These are phyloP conservation scores for Acorus gramineus DNA, from an alignment of 106 monocot genomes.

Conservation along the genomic window DNA sequence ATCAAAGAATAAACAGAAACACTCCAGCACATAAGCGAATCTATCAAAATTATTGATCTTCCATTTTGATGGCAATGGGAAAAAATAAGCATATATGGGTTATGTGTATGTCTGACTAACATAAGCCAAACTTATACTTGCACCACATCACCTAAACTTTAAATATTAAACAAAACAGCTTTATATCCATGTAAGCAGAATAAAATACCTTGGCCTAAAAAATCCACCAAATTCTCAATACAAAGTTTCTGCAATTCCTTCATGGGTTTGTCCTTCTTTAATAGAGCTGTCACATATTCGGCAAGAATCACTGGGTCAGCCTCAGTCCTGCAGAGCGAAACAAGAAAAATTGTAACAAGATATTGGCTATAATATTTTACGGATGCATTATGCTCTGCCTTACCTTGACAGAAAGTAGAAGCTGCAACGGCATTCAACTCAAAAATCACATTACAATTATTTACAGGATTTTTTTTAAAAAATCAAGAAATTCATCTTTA, in stretches of 20 bases:
- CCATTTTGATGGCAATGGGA: no score
- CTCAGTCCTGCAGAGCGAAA: conserved; percentile 19
- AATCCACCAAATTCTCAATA: conserved; percentile 44
- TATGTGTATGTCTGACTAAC: no score
- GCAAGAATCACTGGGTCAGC: conserved; percentile 45
- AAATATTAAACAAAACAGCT: not conserved
- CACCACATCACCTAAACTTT: conserved; percentile 27
- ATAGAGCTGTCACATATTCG: conserved; percentile 43
- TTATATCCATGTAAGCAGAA: not conserved
- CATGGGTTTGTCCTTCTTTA: conserved; percentile 45
- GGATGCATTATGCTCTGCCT: not conserved
- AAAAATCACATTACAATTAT: no score
- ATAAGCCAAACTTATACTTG: no score
- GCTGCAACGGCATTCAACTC: no score
- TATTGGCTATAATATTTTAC: not conserved
- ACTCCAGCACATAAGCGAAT: no score
- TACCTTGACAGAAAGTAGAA: not conserved
- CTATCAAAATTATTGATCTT: no score
- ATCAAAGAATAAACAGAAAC: no score
- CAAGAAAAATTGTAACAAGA: not conserved
- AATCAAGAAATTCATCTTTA: no score
- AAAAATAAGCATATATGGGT: no score
- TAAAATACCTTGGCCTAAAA: conserved; percentile 40
- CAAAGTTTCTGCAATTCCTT: conserved; percentile 44
- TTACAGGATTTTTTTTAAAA: no score